Base-by-base conservation (phyloP, 257 asterid genomes). In the Nemophila menziesii region DNA sequence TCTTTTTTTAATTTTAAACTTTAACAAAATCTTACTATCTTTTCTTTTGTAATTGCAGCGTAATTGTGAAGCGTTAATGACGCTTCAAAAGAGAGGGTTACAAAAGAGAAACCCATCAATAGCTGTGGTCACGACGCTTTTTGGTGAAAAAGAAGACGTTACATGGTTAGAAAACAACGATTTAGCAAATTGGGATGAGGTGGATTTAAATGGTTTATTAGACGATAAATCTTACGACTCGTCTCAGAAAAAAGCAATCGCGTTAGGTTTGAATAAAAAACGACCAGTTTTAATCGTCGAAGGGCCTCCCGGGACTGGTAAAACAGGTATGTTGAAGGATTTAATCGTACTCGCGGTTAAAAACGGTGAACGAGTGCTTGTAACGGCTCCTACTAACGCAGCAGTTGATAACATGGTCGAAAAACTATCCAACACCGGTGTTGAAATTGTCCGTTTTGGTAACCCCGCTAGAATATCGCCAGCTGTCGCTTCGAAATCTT, bases 281-380 rank as follows among this genome's bases (percentile, higher is more conserved):
- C 89, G 92, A 16, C 93, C 95, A 48, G 61, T 80, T 22, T 52
- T 87, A 62, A 66, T 77, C 61, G 64, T 87, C 52, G 92, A 83
- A 69, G 97, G 97, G 41, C 97, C 97, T 63, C 95, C 97, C 20
- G 97, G 97, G 54, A 80, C 97, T 19, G 97, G 97, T 54, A 87
- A 82, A 78, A 80, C 86, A 36, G 80, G 74, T 60, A 73, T 87
- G 57, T 79, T 87, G 63, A 80, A 76, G 72, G 78, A 83, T 62
- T 60, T 87, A 41, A 87, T 87, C 39, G 69, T 73, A 13, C 84
- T 74, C 33, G 93, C 75, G 22, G 86, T 73, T 58, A 68, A 67
- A 60, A 84, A 70, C 62, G 95, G 95, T 38, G 95, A 87, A 66
- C 80, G 82, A 82, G 95, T 87, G 46, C 97, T 87, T 66, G 92